phyloP scores from a whole-genome alignment of 2,329 filamentous ascomycete species.

The Fusarium continuum region DNA sequence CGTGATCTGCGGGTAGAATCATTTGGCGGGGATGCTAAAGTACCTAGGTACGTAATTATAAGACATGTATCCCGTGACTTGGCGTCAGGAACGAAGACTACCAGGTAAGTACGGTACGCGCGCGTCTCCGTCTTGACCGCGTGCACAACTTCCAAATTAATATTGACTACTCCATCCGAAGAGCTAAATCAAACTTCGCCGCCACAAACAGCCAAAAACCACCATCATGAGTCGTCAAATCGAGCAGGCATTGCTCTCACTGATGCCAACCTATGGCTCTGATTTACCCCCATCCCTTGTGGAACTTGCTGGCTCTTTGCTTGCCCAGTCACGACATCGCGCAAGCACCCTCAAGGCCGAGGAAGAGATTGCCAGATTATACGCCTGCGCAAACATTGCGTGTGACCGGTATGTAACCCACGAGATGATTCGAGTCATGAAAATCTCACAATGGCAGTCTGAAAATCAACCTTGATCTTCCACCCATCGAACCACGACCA shows the following conservation, averaged over 20 bases:
- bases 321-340: constrained; percentile 81
- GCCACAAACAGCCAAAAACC: background rate
- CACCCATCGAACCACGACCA: constrained; percentile 77
- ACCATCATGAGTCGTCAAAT: constrained; percentile 75
- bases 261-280: constrained; percentile 77
- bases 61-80: constrained; percentile 27
- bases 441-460: constrained; percentile 60
- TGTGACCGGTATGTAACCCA: constrained; percentile 73
- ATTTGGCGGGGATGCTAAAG: constrained; percentile 12
- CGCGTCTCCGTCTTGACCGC: constrained; percentile 23
- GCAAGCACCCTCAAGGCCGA: constrained; percentile 82
- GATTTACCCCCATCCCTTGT: constrained; percentile 74
- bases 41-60: too few species aligned
- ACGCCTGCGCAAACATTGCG: constrained; percentile 88
- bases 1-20: constrained; percentile 16
- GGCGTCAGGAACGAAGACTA: constrained; percentile 19
- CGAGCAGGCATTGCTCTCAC: constrained; percentile 75
- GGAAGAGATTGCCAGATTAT: constrained; percentile 85
- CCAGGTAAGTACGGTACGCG: too few species aligned
- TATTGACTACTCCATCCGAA: background rate
- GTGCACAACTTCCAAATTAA: constrained; percentile 14
- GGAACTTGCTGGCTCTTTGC: constrained; percentile 75
- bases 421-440: too few species aligned
- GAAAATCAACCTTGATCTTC: constrained; percentile 79
- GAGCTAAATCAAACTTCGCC: background rate